Evolutionary conservation across 805 yeast species (phyloP), one percentile per base, ranked within the genome.

Genomic region (Cyberlindnera saturnus): DNA sequence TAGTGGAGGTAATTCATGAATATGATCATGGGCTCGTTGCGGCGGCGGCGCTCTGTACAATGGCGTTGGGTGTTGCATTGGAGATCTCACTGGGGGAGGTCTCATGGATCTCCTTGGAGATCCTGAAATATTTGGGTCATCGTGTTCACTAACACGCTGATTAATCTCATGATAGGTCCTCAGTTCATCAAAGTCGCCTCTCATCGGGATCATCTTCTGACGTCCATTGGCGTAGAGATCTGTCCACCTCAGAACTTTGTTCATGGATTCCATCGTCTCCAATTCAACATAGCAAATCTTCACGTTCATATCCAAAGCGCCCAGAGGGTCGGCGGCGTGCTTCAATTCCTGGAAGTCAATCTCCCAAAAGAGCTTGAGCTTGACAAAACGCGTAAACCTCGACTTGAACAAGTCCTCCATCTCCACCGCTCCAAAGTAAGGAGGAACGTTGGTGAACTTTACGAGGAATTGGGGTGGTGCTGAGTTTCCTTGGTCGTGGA

Each of bases 251-350:
- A 80, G 58, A 28, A 75, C 83, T 50, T 77, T 79, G 36, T 70
- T 70, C 53, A 81, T 64, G 33, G 79, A 82, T 9, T 66, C 65
- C n/a, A 67, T 62, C 7, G 73, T 61, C n/a, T 60, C 56, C 47
- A 82, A 58, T 48, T 81, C 84, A 1, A 79, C 79, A 60, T 83
- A 80, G 2, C 86, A 79, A 23, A 83, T 79, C 55, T 79, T 81
- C 49, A 68, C 74, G 34, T 67, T 65, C 32, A 46, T 52, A 20
- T 55, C 50, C n/a, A 57, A 32, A 2, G 52, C 63, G 44, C 42
- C 49, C 1, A 41, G 11, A n/a, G 53, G 51, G 31, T 45, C 38
- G 8, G 18, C 11, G 2, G 36, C 37, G 10, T 65, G 58, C 18
- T 66, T 66, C 47, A 72, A 57, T 7, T 66, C 31, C 13, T 48